phyloP scores from a whole-genome alignment of 371 early-diverging fungal species.

The Mortierella sp. region DNA sequence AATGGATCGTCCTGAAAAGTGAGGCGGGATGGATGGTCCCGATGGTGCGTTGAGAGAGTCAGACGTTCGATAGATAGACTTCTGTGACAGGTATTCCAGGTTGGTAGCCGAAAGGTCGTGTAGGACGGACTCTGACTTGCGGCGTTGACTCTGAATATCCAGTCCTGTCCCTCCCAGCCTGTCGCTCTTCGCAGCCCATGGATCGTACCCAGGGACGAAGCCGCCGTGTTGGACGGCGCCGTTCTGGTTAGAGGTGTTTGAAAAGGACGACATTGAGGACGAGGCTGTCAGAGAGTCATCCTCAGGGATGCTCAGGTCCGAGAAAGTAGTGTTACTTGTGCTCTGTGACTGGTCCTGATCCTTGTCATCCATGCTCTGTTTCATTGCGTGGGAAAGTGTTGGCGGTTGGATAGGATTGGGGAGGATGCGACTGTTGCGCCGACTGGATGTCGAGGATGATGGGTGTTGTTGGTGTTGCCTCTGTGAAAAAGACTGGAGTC shows the following conservation, averaged over 20 bases:
- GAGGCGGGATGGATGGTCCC: not conserved
- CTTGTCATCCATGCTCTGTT: slow-evolving; percentile 13
- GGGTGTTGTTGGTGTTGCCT: not conserved
- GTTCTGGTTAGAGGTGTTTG: not conserved
- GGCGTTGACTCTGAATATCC: slow-evolving; percentile 16
- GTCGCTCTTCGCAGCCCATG: slow-evolving; percentile 20
- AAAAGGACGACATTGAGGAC: slow-evolving; percentile 12
- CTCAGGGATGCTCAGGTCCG: slow-evolving; percentile 14
- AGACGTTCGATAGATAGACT: slow-evolving; percentile 8
- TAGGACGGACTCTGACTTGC: slow-evolving; percentile 35
- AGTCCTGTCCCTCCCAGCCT: not conserved
- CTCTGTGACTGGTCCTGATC: slow-evolving; percentile 5
- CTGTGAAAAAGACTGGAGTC: not conserved
- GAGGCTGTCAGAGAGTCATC: slow-evolving; percentile 11
- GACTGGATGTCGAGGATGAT: slow-evolving; percentile 1
- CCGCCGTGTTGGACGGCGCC: slow-evolving; percentile 19
- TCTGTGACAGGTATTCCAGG: not conserved
- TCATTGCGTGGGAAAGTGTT: slow-evolving; percentile 10
- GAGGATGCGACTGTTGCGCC: slow-evolving; percentile 32
- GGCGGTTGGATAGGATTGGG: slow-evolving; percentile 46
- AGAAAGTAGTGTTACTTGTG: slow-evolving; percentile 7
- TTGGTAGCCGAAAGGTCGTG: slow-evolving; percentile 14
- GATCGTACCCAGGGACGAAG: slow-evolving; percentile 30
- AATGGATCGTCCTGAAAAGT: not conserved
- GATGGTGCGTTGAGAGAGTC: not conserved